Conservation (phyloP, 495 filamentous ascomycete genomes). For the Chaetomidium leptoderma region DNA sequence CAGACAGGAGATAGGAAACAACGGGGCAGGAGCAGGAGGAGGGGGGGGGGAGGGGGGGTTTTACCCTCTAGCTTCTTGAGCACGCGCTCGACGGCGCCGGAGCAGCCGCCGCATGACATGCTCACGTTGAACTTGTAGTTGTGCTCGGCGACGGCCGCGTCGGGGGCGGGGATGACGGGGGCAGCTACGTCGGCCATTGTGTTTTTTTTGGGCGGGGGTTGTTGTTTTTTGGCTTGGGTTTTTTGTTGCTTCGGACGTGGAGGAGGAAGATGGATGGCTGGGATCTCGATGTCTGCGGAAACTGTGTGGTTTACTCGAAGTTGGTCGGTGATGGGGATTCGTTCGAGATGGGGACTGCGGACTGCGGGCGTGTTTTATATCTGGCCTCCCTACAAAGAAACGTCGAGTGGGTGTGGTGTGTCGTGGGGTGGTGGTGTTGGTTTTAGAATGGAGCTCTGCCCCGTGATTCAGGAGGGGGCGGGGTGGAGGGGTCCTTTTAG, state of each 20-base stretch:
- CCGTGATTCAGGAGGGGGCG: not conserved
- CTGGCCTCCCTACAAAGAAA: not conserved
- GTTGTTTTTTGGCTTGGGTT: constrained; percentile 1
- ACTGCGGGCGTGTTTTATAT: not conserved
- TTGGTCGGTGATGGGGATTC: too few relatives aligned
- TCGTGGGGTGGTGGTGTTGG: not conserved
- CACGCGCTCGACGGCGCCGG: constrained; percentile 72
- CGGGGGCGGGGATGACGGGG: constrained; percentile 3
- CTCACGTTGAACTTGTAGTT: constrained; percentile 64
- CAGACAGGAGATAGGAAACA: not conserved
- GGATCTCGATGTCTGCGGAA: not conserved
- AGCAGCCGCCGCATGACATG: constrained; percentile 65
- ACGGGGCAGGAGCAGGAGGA: not conserved
- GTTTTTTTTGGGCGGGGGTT: too few relatives aligned
- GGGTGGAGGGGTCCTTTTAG: not conserved
- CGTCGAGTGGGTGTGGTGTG: not conserved
- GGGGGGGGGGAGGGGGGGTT: constrained; percentile 16
- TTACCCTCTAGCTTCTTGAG: constrained; percentile 88
- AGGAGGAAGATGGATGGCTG: not conserved
- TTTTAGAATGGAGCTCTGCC: constrained; percentile 11
- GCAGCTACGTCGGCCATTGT: constrained; percentile 41
- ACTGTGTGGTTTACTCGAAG: too few relatives aligned
- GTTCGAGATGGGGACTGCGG: too few relatives aligned
- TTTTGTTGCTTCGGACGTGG: constrained; percentile 8
- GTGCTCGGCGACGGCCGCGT: constrained; percentile 30